These are phyloP conservation scores for Grigorovia yakushimaensis DNA, from an alignment of 805 yeast species.

Conservation along the genomic window DNA sequence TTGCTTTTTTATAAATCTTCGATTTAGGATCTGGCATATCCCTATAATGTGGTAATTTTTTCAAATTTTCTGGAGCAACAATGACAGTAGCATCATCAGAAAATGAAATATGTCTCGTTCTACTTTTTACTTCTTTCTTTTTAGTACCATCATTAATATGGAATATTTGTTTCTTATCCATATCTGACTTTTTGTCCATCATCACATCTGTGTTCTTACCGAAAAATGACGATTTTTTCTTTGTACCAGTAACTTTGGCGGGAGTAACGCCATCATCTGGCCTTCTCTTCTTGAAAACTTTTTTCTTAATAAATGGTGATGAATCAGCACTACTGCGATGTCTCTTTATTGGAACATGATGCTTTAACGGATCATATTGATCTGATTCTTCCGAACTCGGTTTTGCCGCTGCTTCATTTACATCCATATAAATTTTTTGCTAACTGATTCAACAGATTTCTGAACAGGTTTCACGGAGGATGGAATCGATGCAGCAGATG, in stretches of 20 bases:
- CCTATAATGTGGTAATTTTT: slow-evolving; percentile 1
- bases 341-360: background rate
- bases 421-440: background rate
- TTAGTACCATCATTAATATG: background rate
- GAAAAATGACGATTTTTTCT: slow-evolving; percentile 27
- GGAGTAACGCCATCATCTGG: background rate
- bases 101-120: slow-evolving; percentile 14
- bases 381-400: slow-evolving; percentile 3
- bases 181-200: slow-evolving; percentile 6
- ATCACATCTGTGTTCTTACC: slow-evolving; percentile 14
- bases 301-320: background rate
- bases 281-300: background rate
- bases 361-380: slow-evolving; percentile 2
- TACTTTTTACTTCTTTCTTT: slow-evolving; percentile 3
- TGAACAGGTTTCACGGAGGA: background rate
- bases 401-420: background rate
- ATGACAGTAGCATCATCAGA: slow-evolving; percentile 15
- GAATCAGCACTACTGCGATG: background rate
- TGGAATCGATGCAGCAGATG: no score
- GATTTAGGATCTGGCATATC: background rate
- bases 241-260: slow-evolving; percentile 13
- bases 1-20: background rate
- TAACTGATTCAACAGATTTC: background rate
- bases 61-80: slow-evolving; percentile 1
- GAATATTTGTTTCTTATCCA: background rate